phyloP scores from a whole-genome alignment of 2,329 filamentous ascomycete species.

The Fusarium verrucosum region DNA sequence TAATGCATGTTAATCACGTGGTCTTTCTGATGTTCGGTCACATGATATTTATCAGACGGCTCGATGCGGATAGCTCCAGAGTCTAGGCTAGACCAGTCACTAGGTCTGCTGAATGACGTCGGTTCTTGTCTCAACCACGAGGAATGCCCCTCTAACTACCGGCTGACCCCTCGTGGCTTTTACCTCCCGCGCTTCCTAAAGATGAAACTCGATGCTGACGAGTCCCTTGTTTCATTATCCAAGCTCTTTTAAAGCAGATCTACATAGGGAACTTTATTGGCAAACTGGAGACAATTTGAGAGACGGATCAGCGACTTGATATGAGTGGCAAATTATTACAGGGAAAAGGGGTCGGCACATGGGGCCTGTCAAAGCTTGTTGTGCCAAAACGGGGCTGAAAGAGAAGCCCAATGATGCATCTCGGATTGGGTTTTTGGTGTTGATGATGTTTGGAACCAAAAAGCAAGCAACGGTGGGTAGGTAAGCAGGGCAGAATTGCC shows the following conservation, averaged over 20 bases:
- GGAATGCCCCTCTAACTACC: slow-evolving; percentile 30
- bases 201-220: slow-evolving; percentile 38
- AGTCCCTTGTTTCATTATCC: slow-evolving; percentile 42
- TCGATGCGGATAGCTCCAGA: too few species aligned
- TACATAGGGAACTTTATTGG: slow-evolving; percentile 26
- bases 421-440: slow-evolving; percentile 31
- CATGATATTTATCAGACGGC: slow-evolving; percentile 2
- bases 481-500: slow-evolving; percentile 23
- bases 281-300: slow-evolving; percentile 18
- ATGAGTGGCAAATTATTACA: slow-evolving; percentile 37
- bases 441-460: slow-evolving; percentile 25
- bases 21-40: not conserved
- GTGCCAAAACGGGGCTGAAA: slow-evolving; percentile 6
- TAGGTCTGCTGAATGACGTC: slow-evolving; percentile 44
- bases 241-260: slow-evolving; percentile 31
- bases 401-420: slow-evolving; percentile 28
- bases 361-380: slow-evolving; percentile 18
- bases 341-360: slow-evolving; percentile 29
- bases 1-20: not conserved
- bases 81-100: slow-evolving; percentile 17
- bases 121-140: not conserved
- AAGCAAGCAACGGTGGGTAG: slow-evolving; percentile 17
- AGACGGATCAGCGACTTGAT: slow-evolving; percentile 8
- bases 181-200: slow-evolving; percentile 18
- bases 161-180: slow-evolving; percentile 31